Base-by-base conservation (phyloP, 495 filamentous ascomycete species). In the Hypomontagnella submonticulosa region DNA sequence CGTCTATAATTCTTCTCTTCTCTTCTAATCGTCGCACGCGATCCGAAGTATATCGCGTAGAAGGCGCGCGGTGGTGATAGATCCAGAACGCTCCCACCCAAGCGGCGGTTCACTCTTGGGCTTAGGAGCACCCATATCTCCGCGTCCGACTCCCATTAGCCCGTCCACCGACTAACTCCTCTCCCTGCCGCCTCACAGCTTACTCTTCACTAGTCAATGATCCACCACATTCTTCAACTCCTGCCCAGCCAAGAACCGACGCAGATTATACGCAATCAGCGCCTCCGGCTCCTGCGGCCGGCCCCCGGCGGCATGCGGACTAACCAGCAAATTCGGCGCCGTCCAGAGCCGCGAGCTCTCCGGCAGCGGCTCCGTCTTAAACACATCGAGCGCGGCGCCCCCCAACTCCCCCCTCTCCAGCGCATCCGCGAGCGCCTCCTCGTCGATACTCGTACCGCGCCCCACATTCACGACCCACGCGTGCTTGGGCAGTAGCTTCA, bases 401-500 rank as follows among this genome's bases (percentile, higher is more conserved):
- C 83, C 82, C 57, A 92, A 84, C 78, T 85, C 84, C 1, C 86
- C 89, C 33, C 77, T 83, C 46, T 91, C 83, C 10, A 94, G 73
- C 18, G 90, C 90, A 15, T 87, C 83, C n/a, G 88, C 89, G 55
- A 93, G 81, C 18, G 90, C 90, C 37, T 80, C 87, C 81, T 96
- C 92, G 67, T 96, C 89, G 36, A 94, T 86, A 56, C 92, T 77
- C 30, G 89, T 89, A 16, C 92, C 92, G 4, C 92, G 85, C 4
- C 92, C 91, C 2, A 92, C 93, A 71, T 96, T 96, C 12, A 94
- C 85, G 51, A 94, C 83, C 69, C 92, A 90, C 11, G 90, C 85
- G 10, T 92, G 91, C 63, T 85, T 83, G 71, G 92, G 93, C 83
- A 94, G 88, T 72, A 89, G 84, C 54, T 73, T 75, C 65, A 94